Evolutionary conservation across 306 rosid species (phyloP).

Genomic region (Sechiopsis laciniata): DNA sequence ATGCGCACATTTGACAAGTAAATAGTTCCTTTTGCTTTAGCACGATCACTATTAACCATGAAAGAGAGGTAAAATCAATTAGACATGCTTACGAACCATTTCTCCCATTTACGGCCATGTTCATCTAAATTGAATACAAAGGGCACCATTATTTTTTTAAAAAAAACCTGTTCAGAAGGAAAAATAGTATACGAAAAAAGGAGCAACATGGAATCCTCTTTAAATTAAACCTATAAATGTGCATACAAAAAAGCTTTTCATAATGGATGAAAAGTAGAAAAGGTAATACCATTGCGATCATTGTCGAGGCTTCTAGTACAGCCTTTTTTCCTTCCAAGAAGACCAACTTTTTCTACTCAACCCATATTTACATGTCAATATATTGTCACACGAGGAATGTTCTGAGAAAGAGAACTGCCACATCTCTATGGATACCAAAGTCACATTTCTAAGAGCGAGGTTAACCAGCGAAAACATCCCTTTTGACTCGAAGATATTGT

Average conservation of each 20-base stretch:
- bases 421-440: neutral
- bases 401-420: neutral
- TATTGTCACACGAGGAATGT: neutral
- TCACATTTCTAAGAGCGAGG: neutral
- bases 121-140: neutral
- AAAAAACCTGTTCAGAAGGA: neutral
- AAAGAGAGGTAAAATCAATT: conserved; percentile 15
- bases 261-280: conserved; percentile 1
- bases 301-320: neutral
- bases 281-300: neutral
- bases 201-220: neutral
- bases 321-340: neutral
- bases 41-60: conserved; percentile 56
- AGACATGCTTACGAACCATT: neutral
- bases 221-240: neutral
- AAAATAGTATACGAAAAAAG: neutral
- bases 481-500: neutral
- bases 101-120: neutral
- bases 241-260: neutral
- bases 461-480: neutral
- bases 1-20: conserved; percentile 84
- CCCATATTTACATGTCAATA: neutral
- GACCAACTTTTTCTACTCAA: neutral
- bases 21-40: conserved; percentile 73
- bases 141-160: neutral